phyloP scores from a whole-genome alignment of 176 grass and related monocot species.

The Cymbopogon citratus region DNA sequence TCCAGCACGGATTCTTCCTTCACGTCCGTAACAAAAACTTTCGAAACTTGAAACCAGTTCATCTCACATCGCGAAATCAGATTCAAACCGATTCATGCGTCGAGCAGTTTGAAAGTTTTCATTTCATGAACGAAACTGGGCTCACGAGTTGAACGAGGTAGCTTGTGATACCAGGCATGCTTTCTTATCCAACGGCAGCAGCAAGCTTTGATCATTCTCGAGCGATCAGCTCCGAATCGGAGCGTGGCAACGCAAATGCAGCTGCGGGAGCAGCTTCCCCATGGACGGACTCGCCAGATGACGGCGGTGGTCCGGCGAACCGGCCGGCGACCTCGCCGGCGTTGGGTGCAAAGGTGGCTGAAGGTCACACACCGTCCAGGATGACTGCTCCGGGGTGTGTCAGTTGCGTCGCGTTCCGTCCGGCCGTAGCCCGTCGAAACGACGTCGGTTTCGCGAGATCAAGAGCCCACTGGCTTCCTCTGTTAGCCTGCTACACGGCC shows the following conservation, averaged over 20 bases:
- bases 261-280: neutral
- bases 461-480: neutral
- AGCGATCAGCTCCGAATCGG: neutral
- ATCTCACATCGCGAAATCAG: neutral
- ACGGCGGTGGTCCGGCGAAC: conserved; percentile 7
- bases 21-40: neutral
- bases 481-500: neutral
- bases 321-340: neutral
- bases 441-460: neutral
- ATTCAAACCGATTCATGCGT: rapidly evolving
- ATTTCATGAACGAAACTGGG: neutral
- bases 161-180: neutral
- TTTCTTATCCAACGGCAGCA: conserved; percentile 14
- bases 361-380: conserved; percentile 33
- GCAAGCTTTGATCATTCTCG: neutral
- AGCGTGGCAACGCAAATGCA: conserved; percentile 6
- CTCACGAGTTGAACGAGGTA: neutral
- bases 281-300: neutral
- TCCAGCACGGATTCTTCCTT: neutral
- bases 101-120: too few species aligned
- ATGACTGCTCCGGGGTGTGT: conserved; percentile 22
- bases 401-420: conserved; percentile 17
- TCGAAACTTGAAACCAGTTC: neutral
- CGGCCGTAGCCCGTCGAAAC: conserved; percentile 7
- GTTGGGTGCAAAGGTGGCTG: neutral